Base-by-base conservation (phyloP, 495 filamentous ascomycete species). In the Penicillium diatomitis region DNA sequence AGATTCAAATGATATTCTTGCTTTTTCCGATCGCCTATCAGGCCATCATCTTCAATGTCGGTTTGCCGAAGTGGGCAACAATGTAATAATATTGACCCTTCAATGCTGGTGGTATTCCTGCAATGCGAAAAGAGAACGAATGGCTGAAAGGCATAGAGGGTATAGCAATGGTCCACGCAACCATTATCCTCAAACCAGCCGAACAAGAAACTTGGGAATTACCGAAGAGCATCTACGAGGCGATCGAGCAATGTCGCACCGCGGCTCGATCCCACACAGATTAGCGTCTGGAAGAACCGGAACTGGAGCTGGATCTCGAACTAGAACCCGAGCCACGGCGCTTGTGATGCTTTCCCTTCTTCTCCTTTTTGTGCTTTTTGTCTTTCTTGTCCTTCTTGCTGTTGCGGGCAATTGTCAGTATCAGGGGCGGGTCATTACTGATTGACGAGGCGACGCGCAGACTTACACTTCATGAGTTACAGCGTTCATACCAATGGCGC, bases 401-500 rank as follows among this genome's bases (percentile, higher is more conserved):
- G 32, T 46, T 43, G 53, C 60, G 12, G 36, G 12, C 41, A 38
- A 41, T 33, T 3, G 42, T 64, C 47, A 65, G 58, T 46, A 32
- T 12, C 28, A 34, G 8, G 37, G 27, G 8, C 40, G 11, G 31
- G 8, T 8, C 2, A 8, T 38, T 30, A 34, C 20, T 20, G 20
- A 20, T 20, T 20, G 20, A 20, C 20, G 20, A 20, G 20, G 20
- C 20, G 20, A 34, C 27, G 5, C 2, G 6, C 29, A 50, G 37
- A 57, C 68, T 55, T 55, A 73, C 72, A 66, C 44, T 41, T 70
- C 61, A 48, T 65, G 50, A 0, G 47, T 66, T 3, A 56, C 66
- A 30, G 62, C 48, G 41, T 70, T 72, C 52, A 67, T 64, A 29
- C 65, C 70, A 20, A 71, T 58, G n/a, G 71, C 73, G 35, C 74